Evolutionary conservation across 805 yeast genomes (phyloP), one percentile per base, ranked within the genome.

Genomic region (Middelhovenomyces tepae): DNA sequence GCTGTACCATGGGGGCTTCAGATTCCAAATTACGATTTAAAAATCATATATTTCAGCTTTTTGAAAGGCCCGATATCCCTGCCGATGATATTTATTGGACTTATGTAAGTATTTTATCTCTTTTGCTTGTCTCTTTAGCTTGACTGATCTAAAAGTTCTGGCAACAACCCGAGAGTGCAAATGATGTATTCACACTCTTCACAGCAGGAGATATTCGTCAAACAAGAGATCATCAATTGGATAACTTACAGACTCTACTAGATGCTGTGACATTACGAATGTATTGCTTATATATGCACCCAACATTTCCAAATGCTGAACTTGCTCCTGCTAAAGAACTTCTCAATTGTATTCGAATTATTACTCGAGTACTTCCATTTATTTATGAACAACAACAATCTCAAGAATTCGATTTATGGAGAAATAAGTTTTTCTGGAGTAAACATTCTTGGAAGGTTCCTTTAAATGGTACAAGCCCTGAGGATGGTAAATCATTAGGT

Each of bases 311-410:
- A 30, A 14, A 43, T 44, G 16, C 39, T 14, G 31, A 45, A 13
- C 20, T 34, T 15, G 44, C 57, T 32, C 54, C 60, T 10, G 35
- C 48, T 2, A 39, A 37, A n/a, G 58, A 71, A 40, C 47, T 76
- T 7, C 56, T 80, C 29, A 78, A 74, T 38, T 75, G 84, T 45
- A 45, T 78, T 5, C 65, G 95, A 22, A 53, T 80, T 4, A 54
- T 87, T 25, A 72, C 83, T 2, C 69, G 73, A 39, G 34, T 81
- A 3, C 41, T 81, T 14, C 95, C 95, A 0, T 67, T 73, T 29
- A 49, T 78, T 5, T 81, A 69, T 47, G 94, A 86, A 54, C 50
- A 59, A 7, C 61, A 42, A 29, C 22, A 33, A 7, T 21, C 14
- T 10, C 32, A 35, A 21, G 57, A 48, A 16, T 58, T 45, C 44